A percentile compares a stretch with the other conserved stretches of the same genome.
Evolutionary conservation across 2,329 filamentous ascomycete genomes (phyloP).

Genomic region (Thermoascus crustaceus): DNA sequence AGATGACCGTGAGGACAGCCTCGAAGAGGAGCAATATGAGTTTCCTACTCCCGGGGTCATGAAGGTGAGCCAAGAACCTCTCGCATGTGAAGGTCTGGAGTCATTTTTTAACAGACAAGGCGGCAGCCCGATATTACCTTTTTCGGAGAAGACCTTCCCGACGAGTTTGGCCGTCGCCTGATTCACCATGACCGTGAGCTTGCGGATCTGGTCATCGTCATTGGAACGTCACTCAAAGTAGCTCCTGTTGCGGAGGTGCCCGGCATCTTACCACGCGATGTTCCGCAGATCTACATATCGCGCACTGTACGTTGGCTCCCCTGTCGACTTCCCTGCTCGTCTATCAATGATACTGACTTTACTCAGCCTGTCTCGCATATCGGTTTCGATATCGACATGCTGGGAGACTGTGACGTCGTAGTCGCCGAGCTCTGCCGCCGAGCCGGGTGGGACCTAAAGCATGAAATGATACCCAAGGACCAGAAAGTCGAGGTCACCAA

Average conservation of each 20-base stretch:
- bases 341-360: conserved; percentile 6
- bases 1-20: conserved; percentile 46
- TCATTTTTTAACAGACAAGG: conserved; percentile 7
- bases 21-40: conserved; percentile 53
- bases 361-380: conserved; percentile 68
- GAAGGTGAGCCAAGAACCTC: conserved; percentile 43
- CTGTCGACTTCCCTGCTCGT: background rate
- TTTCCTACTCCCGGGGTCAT: conserved; percentile 69
- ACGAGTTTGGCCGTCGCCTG: conserved; percentile 71
- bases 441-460: conserved; percentile 69
- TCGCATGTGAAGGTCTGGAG: conserved; percentile 7
- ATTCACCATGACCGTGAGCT: conserved; percentile 70
- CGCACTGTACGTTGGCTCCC: conserved; percentile 49
- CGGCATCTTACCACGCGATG: conserved; percentile 64
- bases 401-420: conserved; percentile 91
- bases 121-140: conserved; percentile 84
- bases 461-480: conserved; percentile 71
- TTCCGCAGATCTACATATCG: conserved; percentile 87
- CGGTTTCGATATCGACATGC: conserved; percentile 90
- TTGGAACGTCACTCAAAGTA: conserved; percentile 92
- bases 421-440: conserved; percentile 77
- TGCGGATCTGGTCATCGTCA: conserved; percentile 87
- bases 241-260: conserved; percentile 90
- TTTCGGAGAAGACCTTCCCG: conserved; percentile 84
- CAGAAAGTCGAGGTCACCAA: conserved; percentile 52